Conservation (phyloP, 257 asterid genomes). For the Lycium ferocissimum region DNA sequence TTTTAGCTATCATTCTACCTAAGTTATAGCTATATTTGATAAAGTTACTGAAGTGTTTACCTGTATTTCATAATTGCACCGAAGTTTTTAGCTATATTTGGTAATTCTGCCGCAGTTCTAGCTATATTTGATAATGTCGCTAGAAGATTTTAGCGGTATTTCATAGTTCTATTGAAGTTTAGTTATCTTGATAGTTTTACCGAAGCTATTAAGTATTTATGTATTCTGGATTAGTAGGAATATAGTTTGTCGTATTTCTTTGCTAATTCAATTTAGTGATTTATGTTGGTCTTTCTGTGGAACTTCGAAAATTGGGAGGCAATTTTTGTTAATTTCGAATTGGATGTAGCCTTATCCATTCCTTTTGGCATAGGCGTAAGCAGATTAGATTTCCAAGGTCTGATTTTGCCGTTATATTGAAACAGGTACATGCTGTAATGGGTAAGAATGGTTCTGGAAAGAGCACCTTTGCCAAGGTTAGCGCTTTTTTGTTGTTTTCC, state of each 20-base stretch:
- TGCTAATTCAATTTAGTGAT: conserved; percentile 13
- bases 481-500: conserved; percentile 38
- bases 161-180: background rate
- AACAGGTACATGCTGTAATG: conserved; percentile 91
- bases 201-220: background rate
- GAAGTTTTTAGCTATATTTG: background rate
- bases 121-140: background rate
- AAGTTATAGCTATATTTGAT: too few relatives aligned
- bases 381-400: conserved; percentile 21
- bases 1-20: too few relatives aligned
- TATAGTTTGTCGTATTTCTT: background rate
- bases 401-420: conserved; percentile 38
- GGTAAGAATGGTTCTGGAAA: conserved; percentile 99
- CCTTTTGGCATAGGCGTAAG: background rate
- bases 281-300: background rate
- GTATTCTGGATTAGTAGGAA: background rate
- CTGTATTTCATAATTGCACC: background rate
- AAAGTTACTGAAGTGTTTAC: background rate
- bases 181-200: background rate
- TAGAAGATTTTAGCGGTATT: background rate
- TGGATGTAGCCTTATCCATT: background rate
- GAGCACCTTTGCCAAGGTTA: conserved; percentile 98
- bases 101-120: background rate
- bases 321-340: background rate
- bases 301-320: background rate